These are phyloP conservation scores for Pezicula neosporulosa DNA, from an alignment of 2,329 filamentous ascomycete species.

Conservation along the genomic window DNA sequence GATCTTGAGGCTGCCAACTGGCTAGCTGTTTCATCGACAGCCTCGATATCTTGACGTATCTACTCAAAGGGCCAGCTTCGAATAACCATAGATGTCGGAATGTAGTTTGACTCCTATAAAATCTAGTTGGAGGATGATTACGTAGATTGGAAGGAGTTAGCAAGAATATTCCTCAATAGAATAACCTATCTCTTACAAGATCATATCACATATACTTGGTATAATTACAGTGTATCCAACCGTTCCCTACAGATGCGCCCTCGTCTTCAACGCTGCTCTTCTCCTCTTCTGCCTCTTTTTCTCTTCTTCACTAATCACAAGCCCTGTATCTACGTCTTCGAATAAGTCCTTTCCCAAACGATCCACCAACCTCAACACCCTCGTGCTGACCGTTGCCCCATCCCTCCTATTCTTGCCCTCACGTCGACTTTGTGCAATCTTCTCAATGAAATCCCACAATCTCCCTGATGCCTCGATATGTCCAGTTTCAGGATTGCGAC, in stretches of 20 bases:
- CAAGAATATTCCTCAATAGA: too few relatives aligned
- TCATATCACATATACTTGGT: too few relatives aligned
- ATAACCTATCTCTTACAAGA: too few relatives aligned
- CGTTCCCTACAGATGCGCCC: constrained; percentile 43
- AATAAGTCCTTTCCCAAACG: constrained; percentile 69
- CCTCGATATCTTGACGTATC: too few relatives aligned
- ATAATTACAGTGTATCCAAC: too few relatives aligned
- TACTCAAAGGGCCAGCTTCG: too few relatives aligned
- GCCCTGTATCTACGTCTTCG: constrained; percentile 41
- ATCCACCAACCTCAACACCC: constrained; percentile 77
- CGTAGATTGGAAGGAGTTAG: too few relatives aligned
- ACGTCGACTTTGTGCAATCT: constrained; percentile 75
- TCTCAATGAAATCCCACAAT: constrained; percentile 89
- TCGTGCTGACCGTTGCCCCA: constrained; percentile 78
- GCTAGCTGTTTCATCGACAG: too few relatives aligned
- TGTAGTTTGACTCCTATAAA: too few relatives aligned
- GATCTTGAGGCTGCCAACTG: too few relatives aligned
- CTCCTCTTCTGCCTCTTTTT: constrained; percentile 44
- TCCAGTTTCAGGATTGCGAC: constrained; percentile 58
- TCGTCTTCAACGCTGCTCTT: constrained; percentile 42
- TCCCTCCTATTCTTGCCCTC: constrained; percentile 98
- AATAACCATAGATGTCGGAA: too few relatives aligned
- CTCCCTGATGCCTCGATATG: constrained; percentile 66
- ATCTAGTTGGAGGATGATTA: too few relatives aligned
- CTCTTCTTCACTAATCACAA: constrained; percentile 46